Base-by-base conservation (phyloP, 805 yeast species). In the Blastobotrys muscicola region DNA sequence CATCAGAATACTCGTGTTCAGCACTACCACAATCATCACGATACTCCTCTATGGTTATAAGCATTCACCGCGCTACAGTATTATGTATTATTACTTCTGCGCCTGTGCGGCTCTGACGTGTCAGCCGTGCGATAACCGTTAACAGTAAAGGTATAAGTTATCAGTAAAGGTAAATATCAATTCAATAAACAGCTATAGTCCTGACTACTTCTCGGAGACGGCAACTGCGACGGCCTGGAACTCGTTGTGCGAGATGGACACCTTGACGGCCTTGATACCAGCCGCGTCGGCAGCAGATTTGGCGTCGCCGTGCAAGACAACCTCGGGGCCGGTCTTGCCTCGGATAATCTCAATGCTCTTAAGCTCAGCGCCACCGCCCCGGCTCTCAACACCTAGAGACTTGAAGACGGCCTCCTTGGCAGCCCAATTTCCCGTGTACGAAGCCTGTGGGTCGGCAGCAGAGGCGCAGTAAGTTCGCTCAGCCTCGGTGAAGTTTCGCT, bases 381-480 rank as follows among this genome's bases (percentile, higher is more conserved):
- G 76, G 38, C 94, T 79, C 59, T 76, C 75, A 50, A 85, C 94
- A 49, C 92, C 89, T 59, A 92, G 72, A 13, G 95, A 85, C 71
- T 92, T 92, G 80, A 92, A 92, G 31, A 89, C 97, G 36, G 99
- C 98, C 70, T 92, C 99, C 69, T 92, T 92, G 37, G 98, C 98
- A 29, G 96, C 85, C 99, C 99, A 92, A 36, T 94, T 83, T 39
- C 99, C 99, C 23, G 98, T 87, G 66, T 75, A 92, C 3, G 97
- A 85, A 10, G 97, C 85, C 58, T 78, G 83, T 41, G 92, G 85
- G 52, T 74, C 73, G 36, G 97, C 72, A 29, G 96, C 78, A 30
- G 69, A 60, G 47, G 65, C 53, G 65, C 97, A 87, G 72, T 92
- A 92, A 31, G 68, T 70, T 53, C 81, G 80, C 71, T 92, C 99